These are phyloP conservation scores for Lactifluus piperatus DNA, from an alignment of 768 basidiomycete genomes.

Conservation along the genomic window DNA sequence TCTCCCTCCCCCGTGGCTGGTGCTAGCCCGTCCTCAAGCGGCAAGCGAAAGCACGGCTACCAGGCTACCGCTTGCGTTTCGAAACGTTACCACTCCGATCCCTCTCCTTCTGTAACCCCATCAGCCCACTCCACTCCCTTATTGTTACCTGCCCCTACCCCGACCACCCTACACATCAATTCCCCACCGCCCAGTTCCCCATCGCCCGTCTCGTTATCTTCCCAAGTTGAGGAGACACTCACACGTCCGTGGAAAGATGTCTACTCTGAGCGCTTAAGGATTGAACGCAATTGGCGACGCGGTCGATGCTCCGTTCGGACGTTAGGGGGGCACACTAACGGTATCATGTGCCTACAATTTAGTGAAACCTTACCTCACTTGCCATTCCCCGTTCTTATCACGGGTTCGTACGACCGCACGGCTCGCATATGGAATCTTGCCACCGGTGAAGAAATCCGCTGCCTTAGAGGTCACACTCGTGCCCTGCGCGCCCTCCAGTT, in stretches of 20 bases:
- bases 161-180: background rate
- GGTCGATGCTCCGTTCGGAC: conserved; percentile 81
- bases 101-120: background rate
- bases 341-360: conserved; percentile 96
- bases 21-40: conserved; percentile 21
- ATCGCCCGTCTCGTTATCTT: conserved; percentile 12
- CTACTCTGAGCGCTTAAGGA: conserved; percentile 91
- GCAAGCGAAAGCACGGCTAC: conserved; percentile 36
- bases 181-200: background rate
- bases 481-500: conserved; percentile 93
- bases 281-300: conserved; percentile 96
- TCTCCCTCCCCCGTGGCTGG: conserved; percentile 27
- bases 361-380: conserved; percentile 77
- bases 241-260: conserved; percentile 98
- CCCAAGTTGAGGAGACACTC: conserved; percentile 26
- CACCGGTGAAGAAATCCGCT: conserved; percentile 74
- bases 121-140: background rate
- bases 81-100: conserved; percentile 5
- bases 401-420: conserved; percentile 94
- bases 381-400: conserved; percentile 89
- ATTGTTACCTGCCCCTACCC: background rate
- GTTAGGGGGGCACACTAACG: conserved; percentile 88
- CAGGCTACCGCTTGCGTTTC: conserved; percentile 8
- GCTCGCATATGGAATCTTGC: conserved; percentile 96
- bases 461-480: conserved; percentile 82